Evolutionary conservation across 306 rosid genomes (phyloP).

Genomic region (Vachellia pachyceras): DNA sequence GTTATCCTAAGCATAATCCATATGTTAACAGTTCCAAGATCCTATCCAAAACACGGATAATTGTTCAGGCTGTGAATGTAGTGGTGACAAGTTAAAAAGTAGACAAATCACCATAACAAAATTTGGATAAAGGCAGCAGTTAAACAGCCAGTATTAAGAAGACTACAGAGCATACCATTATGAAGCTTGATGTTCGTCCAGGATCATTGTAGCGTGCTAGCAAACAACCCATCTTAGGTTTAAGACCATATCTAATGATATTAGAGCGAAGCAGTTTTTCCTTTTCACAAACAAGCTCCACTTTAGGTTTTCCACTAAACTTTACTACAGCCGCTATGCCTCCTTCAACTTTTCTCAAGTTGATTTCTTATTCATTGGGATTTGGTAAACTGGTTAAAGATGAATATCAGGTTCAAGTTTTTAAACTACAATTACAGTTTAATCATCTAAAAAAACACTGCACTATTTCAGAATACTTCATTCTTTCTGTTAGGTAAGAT

Average conservation of each 20-base stretch:
- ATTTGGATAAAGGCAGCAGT: not conserved
- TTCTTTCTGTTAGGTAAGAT: conserved; percentile 2
- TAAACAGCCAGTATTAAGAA: not conserved
- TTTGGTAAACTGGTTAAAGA: conserved; percentile 72
- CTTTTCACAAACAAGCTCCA: conserved; percentile 60
- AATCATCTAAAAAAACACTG: not conserved
- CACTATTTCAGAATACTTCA: not conserved
- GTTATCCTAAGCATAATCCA: not conserved
- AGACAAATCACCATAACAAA: conserved; percentile 16
- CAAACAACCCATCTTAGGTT: conserved; percentile 75
- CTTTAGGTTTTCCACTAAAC: conserved; percentile 81
- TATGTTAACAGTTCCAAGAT: not conserved
- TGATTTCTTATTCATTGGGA: conserved; percentile 69
- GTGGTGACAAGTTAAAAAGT: not conserved
- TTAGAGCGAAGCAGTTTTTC: conserved; percentile 59
- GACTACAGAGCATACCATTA: conserved; percentile 61
- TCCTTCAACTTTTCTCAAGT: conserved; percentile 77
- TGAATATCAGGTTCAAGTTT: conserved; percentile 11
- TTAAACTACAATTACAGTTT: not conserved
- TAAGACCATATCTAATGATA: conserved; percentile 67
- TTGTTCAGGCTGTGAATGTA: conserved; percentile 7
- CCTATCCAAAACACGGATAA: not conserved
- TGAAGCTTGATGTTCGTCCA: conserved; percentile 75
- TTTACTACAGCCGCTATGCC: conserved; percentile 77
- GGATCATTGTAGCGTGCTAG: conserved; percentile 98